Evolutionary conservation across 2,329 filamentous ascomycete genomes (phyloP), one percentile per base, ranked within the genome.

Genomic region (Diaporthe australafricana): DNA sequence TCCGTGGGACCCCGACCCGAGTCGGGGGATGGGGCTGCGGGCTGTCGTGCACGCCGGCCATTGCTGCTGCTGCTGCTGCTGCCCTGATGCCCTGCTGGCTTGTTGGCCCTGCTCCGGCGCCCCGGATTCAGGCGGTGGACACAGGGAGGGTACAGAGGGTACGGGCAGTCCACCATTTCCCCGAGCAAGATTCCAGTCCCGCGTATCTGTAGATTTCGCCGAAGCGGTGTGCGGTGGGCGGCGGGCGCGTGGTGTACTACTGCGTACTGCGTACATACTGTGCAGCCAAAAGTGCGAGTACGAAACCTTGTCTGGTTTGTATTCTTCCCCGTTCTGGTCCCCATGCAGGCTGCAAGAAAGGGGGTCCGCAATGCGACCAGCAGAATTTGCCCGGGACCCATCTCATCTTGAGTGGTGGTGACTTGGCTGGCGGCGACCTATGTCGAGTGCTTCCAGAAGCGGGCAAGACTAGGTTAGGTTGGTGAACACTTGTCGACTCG

Each of bases 11-110:
- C 53, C 25, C 42, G 60, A 65, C 60, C 60, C 60, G 60, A 65
- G 60, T 65, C 60, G 60, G 45, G 60, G 60, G 60, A 50, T 50
- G 60, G 60, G 60, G 60, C 60, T 63, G 42, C 30, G 60, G 60
- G 60, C 60, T 65, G 45, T 65, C 60, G 60, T 65, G 45, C 42
- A 65, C 60, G 27, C 60, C 60, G 60, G 47, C 45, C 8, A 25
- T n/a, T 65, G 60, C 42, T 27, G 42, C 57, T 42, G 27, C 40
- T 27, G 20, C 57, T 47, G 57, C 40, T 42, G 60, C 45, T 50
- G 45, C 38, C 60, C 42, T 48, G 27, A 9, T 63, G 60, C n/a
- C 5, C 32, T 35, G 32, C 32, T 35, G 32, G 9, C 60, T 63
- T 65, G 60, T 38, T 65, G 57, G n/a, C 35, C 45, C 60, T 50